Conservation (phyloP, 176 grass and related monocot genomes). For the Lolium multiflorum region DNA sequence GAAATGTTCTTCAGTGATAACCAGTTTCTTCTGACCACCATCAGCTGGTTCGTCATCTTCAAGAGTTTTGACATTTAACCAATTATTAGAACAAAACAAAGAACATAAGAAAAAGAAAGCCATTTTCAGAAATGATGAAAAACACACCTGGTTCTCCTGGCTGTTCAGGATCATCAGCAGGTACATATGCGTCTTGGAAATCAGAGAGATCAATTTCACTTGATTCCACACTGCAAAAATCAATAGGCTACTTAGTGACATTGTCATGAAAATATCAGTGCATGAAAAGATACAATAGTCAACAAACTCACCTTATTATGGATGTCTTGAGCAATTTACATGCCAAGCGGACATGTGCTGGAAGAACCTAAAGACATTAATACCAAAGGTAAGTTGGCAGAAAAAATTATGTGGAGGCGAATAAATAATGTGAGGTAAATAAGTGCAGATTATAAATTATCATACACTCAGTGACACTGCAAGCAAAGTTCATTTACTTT, state of each 20-base stretch:
- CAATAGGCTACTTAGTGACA: constrained; percentile 29
- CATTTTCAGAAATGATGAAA: not conserved
- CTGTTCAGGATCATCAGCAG: constrained; percentile 42
- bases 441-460: not conserved
- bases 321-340: constrained; percentile 97
- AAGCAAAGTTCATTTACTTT: constrained; percentile 15
- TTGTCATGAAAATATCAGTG: constrained; percentile 24
- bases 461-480: not conserved
- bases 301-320: constrained; percentile 75
- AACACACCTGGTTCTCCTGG: constrained; percentile 42
- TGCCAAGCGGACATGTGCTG: constrained; percentile 89
- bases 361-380: constrained; percentile 69
- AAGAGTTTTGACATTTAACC: constrained; percentile 41
- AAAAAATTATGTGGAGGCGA: not conserved
- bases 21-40: constrained; percentile 76
- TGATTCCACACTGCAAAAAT: constrained; percentile 86
- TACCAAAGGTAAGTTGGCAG: constrained; percentile 28
- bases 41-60: constrained; percentile 58
- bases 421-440: not conserved
- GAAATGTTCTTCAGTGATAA: constrained; percentile 97
- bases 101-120: not conserved
- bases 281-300: not conserved
- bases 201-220: constrained; percentile 99
- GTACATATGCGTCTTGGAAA: constrained; percentile 61
- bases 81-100: constrained; percentile 29